Percentiles rank a stretch among this genome's conserved stretches.
Evolutionary conservation across 2,329 filamentous ascomycete species (phyloP).

Genomic region (Graphiopsis chlorocephala): DNA sequence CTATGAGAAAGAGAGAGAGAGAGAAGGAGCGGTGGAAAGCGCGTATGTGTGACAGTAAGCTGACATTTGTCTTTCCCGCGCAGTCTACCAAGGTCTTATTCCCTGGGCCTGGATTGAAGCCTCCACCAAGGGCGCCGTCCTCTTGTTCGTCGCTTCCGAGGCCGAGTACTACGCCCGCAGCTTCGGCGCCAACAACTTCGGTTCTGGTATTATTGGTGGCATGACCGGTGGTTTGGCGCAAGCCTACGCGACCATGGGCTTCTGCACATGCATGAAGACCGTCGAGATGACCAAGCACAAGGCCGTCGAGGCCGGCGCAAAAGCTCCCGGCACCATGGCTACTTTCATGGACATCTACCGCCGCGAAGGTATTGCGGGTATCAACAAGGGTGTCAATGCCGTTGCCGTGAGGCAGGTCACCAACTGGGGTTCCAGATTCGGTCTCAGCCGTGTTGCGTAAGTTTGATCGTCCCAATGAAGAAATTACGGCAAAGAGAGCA

Average conservation of each 20-base stretch:
- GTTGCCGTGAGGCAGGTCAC: constrained; percentile 98
- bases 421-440: constrained; percentile 98
- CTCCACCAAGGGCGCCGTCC: constrained; percentile 97
- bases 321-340: constrained; percentile 84
- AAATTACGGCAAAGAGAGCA: background rate
- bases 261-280: constrained; percentile 99
- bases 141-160: constrained; percentile 98
- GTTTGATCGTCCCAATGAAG: constrained; percentile 15
- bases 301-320: constrained; percentile 75
- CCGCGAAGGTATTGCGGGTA: constrained; percentile 86
- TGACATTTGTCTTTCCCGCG: constrained; percentile 20
- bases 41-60: background rate
- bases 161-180: constrained; percentile 87
- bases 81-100: constrained; percentile 99
- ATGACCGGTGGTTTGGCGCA: constrained; percentile 94
- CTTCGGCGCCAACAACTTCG: constrained; percentile 79
- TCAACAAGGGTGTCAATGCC: constrained; percentile 98
- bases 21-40: background rate
- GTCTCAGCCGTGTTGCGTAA: constrained; percentile 77
- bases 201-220: constrained; percentile 83
- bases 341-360: constrained; percentile 98
- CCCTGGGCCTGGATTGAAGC: constrained; percentile 99
- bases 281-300: constrained; percentile 99
- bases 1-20: background rate
- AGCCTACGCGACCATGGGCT: constrained; percentile 99